phyloP scores from a whole-genome alignment of 495 filamentous ascomycete species.

The Ramalina intermedia region DNA sequence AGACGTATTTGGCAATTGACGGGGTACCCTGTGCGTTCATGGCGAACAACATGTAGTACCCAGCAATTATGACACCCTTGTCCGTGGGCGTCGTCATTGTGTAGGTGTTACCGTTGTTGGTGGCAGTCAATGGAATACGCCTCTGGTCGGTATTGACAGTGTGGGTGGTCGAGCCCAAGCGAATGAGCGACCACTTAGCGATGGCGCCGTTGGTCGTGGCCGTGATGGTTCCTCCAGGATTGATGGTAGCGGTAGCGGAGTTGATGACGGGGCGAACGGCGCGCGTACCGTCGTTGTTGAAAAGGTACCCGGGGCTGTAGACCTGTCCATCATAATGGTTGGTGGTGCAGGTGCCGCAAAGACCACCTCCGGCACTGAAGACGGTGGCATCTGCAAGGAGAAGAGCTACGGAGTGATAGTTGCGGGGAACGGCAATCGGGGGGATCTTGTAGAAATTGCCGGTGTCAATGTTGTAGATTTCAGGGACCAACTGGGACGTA shows the following conservation, averaged over 20 bases:
- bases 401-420: slow-evolving; percentile 34
- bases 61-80: slow-evolving; percentile 28
- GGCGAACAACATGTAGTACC: slow-evolving; percentile 38
- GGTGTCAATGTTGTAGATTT: slow-evolving; percentile 28
- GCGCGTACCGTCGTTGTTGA: slow-evolving; percentile 23
- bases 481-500: slow-evolving; percentile 23
- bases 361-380: slow-evolving; percentile 34
- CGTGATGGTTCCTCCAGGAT: slow-evolving; percentile 22
- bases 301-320: slow-evolving; percentile 33
- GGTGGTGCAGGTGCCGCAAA: slow-evolving; percentile 28
- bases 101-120: slow-evolving; percentile 11
- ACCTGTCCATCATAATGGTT: slow-evolving; percentile 41
- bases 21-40: slow-evolving; percentile 27
- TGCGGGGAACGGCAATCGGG: slow-evolving; percentile 25
- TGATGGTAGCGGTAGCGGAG: slow-evolving; percentile 10
- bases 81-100: slow-evolving; percentile 26
- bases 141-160: slow-evolving; percentile 37
- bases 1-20: slow-evolving; percentile 19
- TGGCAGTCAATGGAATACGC: slow-evolving; percentile 23
- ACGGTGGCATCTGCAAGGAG: slow-evolving; percentile 39
- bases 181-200: slow-evolving; percentile 18
- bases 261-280: slow-evolving; percentile 25
- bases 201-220: slow-evolving; percentile 21
- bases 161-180: slow-evolving; percentile 26
- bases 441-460: slow-evolving; percentile 24